A percentile compares a stretch with the other conserved stretches of the same genome.
These are phyloP conservation scores for Mantamonas sphyraenae DNA, from an alignment of 78 protist species.

Conservation along the genomic window DNA sequence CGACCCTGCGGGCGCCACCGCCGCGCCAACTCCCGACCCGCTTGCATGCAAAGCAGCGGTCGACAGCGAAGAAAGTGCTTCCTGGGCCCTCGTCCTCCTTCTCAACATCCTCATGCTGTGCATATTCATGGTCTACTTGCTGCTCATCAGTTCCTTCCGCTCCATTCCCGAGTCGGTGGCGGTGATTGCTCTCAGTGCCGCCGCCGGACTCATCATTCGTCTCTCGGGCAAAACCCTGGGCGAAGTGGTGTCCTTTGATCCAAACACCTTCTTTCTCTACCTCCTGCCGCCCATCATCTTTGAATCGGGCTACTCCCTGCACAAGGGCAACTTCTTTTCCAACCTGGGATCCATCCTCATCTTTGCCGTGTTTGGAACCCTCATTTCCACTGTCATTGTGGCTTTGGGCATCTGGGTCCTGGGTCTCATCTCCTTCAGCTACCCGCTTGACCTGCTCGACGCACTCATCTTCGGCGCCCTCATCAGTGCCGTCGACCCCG, in stretches of 20 bases:
- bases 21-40: not conserved
- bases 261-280: slow-evolving; percentile 70
- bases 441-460: not conserved
- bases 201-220: not conserved
- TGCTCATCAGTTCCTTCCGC: not conserved
- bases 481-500: slow-evolving; percentile 85
- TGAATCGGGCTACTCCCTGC: slow-evolving; percentile 70
- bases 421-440: too few relatives aligned
- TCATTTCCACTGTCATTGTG: slow-evolving; percentile 57
- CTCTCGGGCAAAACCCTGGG: not conserved
- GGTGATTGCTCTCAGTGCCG: not conserved
- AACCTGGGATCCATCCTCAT: slow-evolving; percentile 59
- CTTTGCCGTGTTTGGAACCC: slow-evolving; percentile 84
- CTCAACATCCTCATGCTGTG: not conserved
- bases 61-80: not conserved
- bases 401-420: slow-evolving; percentile 19
- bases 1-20: too few relatives aligned
- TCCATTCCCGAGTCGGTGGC: slow-evolving; percentile 9
- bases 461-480: slow-evolving; percentile 70
- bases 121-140: not conserved
- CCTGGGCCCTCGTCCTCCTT: not conserved
- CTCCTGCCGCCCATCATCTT: slow-evolving; percentile 89
- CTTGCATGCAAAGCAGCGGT: not conserved
- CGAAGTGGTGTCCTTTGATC: slow-evolving; percentile 12
- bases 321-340: slow-evolving; percentile 54